Base-by-base conservation (phyloP, 2,329 filamentous ascomycete species). In the Penicillium sp. region DNA sequence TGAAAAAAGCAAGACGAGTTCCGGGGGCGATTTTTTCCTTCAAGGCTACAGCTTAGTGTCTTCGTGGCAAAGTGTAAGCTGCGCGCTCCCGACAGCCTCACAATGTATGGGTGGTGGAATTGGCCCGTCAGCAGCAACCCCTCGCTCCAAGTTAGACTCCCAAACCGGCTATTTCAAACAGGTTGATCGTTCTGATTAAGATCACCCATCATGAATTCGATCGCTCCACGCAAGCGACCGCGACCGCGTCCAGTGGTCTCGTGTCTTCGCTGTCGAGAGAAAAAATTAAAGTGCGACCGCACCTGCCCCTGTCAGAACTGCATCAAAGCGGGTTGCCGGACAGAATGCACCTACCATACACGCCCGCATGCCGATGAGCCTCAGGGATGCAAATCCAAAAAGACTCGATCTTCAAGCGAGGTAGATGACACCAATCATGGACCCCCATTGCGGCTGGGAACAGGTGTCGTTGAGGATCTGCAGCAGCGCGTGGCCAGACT, bases 261-360 rank as follows among this genome's bases (percentile, higher is more conserved):
- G 4, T 61, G 59, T 35, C 48, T 60, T 25, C 54, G 59, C 24
- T 61, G 59, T 43, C 46, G 59, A 43, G 52, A 54, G 34, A 62
- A 62, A 45, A 62, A 61, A 39, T 41, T 62, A 25, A 62, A 60
- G 46, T 61, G 58, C 47, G 57, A 61, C 45, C 54, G 56, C 1
- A 47, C 48, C 4, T 36, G 45, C 11, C 59, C 57, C 5, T 61
- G 59, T 36, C 46, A 58, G 48, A 61, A 61, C 37, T 61, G 59
- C 50, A 45, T 27, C 24, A 58, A 54, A 45, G 53, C 53, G 8
- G 55, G 48, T 8, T 53, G 50, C 12, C 36, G 44, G 3, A 32
- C 45, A 2, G 48, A 52, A 18, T 60, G 58, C 47, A 33, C 42
- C 5, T 60, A 54, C 11, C 50, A 50, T 32, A 51, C 55, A n/a